Evolutionary conservation across 208 protist species (phyloP).

Genomic region (Crithidia expoeki): DNA sequence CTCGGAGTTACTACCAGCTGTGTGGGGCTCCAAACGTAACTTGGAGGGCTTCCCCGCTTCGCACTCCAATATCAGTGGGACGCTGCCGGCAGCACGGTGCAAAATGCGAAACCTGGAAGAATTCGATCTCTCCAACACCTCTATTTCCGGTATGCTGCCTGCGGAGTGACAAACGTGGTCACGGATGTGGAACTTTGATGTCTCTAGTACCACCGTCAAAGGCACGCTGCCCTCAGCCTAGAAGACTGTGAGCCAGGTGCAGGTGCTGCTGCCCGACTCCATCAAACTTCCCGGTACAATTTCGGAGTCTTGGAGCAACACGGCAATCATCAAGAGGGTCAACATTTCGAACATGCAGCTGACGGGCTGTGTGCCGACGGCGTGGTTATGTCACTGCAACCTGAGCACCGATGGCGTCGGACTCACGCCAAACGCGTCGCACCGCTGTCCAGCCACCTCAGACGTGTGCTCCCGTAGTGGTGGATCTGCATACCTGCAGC

Average conservation of each 20-base stretch:
- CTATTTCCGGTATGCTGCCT: slow-evolving; percentile 9
- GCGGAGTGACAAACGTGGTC: neutral
- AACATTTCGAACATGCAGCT: slow-evolving; percentile 3
- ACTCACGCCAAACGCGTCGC: neutral
- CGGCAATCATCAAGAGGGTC: neutral
- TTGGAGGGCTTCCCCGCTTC: too few relatives aligned
- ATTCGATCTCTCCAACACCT: neutral
- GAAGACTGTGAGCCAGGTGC: neutral
- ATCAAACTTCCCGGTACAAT: slow-evolving; percentile 6
- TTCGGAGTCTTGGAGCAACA: slow-evolving; percentile 8
- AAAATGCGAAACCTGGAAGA: too few relatives aligned
- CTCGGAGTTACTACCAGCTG: neutral
- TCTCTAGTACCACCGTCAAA: neutral
- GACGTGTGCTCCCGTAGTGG: neutral
- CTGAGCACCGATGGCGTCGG: neutral
- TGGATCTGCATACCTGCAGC: neutral
- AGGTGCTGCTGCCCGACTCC: neutral
- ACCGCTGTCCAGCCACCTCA: neutral
- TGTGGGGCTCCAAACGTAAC: too few relatives aligned
- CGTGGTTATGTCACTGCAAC: neutral
- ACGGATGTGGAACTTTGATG: neutral
- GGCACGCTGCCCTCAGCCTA: neutral
- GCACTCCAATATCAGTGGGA: too few relatives aligned
- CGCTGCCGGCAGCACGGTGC: too few relatives aligned
- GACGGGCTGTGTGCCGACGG: slow-evolving; percentile 3